Base-by-base conservation (phyloP, 1,139 yeast genomes). In the Debaryomyces singareniensis region DNA sequence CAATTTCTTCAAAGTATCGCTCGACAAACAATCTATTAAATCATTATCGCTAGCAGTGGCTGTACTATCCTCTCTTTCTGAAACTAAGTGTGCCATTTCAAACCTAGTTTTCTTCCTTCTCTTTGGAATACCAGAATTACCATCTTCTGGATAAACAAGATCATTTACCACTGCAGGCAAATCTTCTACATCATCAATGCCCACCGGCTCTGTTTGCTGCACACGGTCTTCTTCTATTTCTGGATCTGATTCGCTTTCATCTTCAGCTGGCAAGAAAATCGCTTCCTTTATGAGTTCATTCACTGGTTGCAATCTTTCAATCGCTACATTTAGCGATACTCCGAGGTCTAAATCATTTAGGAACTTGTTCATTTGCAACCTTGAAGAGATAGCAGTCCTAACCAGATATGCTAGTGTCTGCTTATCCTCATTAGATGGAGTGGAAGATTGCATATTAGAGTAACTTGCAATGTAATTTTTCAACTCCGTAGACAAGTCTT, bases 291-390 rank as follows among this genome's bases (percentile, higher is more conserved):
- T 61, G 13, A 71, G 55, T 34, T 67, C 73, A 13, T 77, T 66
- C 29, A 75, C 51, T 0, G 78, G 75, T 44, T 71, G 78, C 27
- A 79, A 60, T 24, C 80, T 49, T 25, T 75, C 80, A 13, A 74
- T 53, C 1, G 81, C 79, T 7, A 72, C 59, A 15, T 65, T 59
- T 13, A 75, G 54, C 7, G 76, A 68, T 24, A 70, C 55, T 3
- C 81, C 81, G 26, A 61, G 47, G 30, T 66, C 62, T 41, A 75
- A 55, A 40, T 75, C 81, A 30, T 61, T 59, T 24, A 75, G 53
- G 30, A 75, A 59, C 14, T 61, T 67, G 22, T 62, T 55, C 60
- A 75, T 61, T 39, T 74, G 80, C 26, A 67, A 55, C 13, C 71
- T 42, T 3, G 66, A 57, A 3, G 67, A 55, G 6, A 66, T 42